These are phyloP conservation scores for Psidium guajava DNA, from an alignment of 345 rosid species.

Conservation along the genomic window DNA sequence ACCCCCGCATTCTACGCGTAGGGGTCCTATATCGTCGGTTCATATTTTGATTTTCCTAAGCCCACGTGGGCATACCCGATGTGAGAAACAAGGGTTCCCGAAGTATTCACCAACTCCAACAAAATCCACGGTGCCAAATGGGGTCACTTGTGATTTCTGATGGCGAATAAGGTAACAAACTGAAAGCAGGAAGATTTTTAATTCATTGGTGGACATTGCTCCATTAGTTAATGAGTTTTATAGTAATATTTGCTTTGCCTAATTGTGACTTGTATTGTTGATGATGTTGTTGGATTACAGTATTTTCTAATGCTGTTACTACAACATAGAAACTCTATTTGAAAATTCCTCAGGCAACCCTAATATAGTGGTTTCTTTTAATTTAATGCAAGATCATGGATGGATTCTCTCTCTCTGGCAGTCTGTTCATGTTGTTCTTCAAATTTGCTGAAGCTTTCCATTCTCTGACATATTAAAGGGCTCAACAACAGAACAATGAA, in stretches of 20 bases:
- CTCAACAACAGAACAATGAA: neutral
- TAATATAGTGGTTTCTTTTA: neutral
- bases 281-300: neutral
- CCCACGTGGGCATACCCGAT: no score
- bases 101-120: no score
- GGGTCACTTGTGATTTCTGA: neutral
- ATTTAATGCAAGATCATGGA: neutral
- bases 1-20: no score
- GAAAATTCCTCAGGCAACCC: neutral
- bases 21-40: no score
- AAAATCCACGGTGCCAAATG: neutral
- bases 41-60: no score
- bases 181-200: neutral
- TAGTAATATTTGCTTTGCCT: neutral
- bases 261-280: neutral
- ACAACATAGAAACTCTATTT: neutral
- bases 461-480: neutral
- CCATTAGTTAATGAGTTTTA: neutral
- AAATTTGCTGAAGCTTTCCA: neutral
- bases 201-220: neutral
- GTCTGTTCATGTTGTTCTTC: neutral
- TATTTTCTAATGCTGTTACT: neutral
- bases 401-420: neutral
- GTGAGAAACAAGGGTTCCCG: no score
- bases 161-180: neutral